Conservation (phyloP, 2,329 filamentous ascomycete genomes). For the Aspergillus candidus region DNA sequence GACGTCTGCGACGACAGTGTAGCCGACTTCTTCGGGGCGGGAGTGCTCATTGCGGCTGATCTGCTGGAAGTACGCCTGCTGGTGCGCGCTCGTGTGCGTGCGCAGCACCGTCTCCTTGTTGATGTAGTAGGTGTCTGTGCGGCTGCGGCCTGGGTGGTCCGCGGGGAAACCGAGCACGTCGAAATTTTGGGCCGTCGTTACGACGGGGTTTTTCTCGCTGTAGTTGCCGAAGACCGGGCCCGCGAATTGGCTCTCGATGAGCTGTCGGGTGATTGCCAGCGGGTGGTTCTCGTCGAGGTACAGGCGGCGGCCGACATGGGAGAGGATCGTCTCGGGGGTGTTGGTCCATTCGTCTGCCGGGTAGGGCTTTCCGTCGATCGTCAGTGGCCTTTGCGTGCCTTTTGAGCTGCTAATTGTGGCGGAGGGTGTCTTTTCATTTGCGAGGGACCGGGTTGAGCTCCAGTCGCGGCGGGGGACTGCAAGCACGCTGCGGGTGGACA, state of each 20-base stretch:
- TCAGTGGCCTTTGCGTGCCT: conserved; percentile 33
- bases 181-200: conserved; percentile 82
- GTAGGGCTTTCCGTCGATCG: conserved; percentile 60
- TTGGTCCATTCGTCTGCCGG: conserved; percentile 79
- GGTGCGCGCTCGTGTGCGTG: conserved; percentile 92
- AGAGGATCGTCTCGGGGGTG: conserved; percentile 66
- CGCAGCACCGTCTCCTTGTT: conserved; percentile 77
- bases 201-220: conserved; percentile 74
- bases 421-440: conserved; percentile 14
- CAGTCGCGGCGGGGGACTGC: conserved; percentile 19
- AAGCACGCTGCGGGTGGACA: conserved; percentile 12
- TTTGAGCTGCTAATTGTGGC: neutral
- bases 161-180: conserved; percentile 88
- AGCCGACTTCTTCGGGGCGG: conserved; percentile 54
- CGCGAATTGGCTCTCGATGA: conserved; percentile 87
- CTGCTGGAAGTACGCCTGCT: conserved; percentile 72
- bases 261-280: conserved; percentile 78
- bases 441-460: conserved; percentile 29
- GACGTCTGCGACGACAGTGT: conserved; percentile 88
- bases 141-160: conserved; percentile 80
- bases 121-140: conserved; percentile 93
- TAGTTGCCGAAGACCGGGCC: conserved; percentile 66
- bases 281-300: conserved; percentile 90
- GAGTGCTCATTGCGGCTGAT: conserved; percentile 43
- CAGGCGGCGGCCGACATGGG: conserved; percentile 68